Percentiles rank a stretch among this genome's conserved stretches.
Evolutionary conservation across 1,284 basidiomycete species (phyloP).

Genomic region (Caloboletus firmus): DNA sequence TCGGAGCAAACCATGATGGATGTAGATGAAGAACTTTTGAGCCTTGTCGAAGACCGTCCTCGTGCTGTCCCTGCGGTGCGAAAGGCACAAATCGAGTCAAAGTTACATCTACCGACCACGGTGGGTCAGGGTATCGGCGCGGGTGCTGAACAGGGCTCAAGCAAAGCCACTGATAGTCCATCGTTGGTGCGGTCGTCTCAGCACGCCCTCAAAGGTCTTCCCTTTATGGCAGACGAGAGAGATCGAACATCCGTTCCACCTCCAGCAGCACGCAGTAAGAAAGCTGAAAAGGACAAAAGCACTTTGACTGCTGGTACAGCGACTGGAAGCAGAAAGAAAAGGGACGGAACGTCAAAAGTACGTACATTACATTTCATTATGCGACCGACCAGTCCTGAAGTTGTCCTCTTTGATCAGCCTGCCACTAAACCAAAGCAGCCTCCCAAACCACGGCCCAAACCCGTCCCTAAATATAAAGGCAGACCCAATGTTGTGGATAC

Average conservation of each 20-base stretch:
- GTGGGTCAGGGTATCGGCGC: background rate
- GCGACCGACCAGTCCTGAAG: background rate
- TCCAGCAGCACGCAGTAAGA: constrained; percentile 40
- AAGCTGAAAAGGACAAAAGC: constrained; percentile 27
- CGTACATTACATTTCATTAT: background rate
- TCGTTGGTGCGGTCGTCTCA: constrained; percentile 6
- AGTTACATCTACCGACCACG: background rate
- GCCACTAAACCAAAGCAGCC: constrained; percentile 31
- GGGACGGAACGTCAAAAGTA: constrained; percentile 27
- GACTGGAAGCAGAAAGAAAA: constrained; percentile 29
- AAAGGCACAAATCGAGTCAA: constrained; percentile 1
- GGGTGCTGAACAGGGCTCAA: background rate
- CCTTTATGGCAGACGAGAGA: constrained; percentile 17
- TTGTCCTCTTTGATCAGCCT: constrained; percentile 10
- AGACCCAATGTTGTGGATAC: constrained; percentile 21
- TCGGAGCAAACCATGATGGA: constrained; percentile 47
- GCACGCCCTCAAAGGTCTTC: constrained; percentile 1
- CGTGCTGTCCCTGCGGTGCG: background rate
- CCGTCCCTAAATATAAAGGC: constrained; percentile 28
- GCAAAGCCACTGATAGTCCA: constrained; percentile 2
- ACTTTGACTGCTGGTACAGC: background rate
- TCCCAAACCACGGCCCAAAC: constrained; percentile 35
- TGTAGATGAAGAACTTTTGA: constrained; percentile 70
- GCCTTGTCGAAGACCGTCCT: constrained; percentile 55
- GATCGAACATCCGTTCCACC: constrained; percentile 63